Conservation (phyloP, 2,329 filamentous ascomycete species). For the Epichloe uncinata region DNA sequence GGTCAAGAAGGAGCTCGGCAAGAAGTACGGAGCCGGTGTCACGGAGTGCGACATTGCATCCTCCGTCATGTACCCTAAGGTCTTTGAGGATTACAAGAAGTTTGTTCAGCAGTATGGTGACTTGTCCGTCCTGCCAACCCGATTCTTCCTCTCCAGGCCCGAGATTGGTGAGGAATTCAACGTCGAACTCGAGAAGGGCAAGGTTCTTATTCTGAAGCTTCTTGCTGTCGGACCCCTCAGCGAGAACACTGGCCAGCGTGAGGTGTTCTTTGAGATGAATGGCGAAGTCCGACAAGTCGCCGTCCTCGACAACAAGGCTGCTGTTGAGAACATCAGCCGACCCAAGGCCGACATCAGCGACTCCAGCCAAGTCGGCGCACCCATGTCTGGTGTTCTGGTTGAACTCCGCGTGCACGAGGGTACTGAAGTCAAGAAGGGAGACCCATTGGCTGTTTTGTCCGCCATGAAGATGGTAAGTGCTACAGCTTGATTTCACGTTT, state of each 20-base stretch:
- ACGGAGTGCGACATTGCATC: slow-evolving; percentile 88
- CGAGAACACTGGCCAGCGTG: slow-evolving; percentile 91
- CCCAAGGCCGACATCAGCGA: slow-evolving; percentile 83
- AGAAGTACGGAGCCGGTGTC: slow-evolving; percentile 66
- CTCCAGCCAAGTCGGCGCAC: slow-evolving; percentile 86
- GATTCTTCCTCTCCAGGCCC: slow-evolving; percentile 84
- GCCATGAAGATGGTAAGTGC: slow-evolving; percentile 98
- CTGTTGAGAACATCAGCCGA: slow-evolving; percentile 84
- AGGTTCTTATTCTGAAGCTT: slow-evolving; percentile 93
- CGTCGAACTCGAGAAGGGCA: slow-evolving; percentile 97
- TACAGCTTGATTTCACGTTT: too few species aligned
- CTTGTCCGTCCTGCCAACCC: slow-evolving; percentile 84
- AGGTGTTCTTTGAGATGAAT: slow-evolving; percentile 99
- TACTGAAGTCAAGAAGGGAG: slow-evolving; percentile 93
- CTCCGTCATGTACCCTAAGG: slow-evolving; percentile 98
- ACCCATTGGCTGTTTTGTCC: slow-evolving; percentile 87
- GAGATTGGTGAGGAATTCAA: slow-evolving; percentile 98
- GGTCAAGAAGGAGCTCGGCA: slow-evolving; percentile 72
- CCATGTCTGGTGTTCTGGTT: slow-evolving; percentile 95
- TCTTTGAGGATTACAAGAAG: slow-evolving; percentile 96
- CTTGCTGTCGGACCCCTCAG: slow-evolving; percentile 87
- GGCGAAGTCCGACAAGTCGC: slow-evolving; percentile 92
- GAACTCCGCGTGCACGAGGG: slow-evolving; percentile 91
- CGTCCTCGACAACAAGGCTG: slow-evolving; percentile 86
- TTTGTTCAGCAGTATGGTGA: slow-evolving; percentile 85